Conservation (phyloP, 306 rosid species). For the Phaseolus lunatus region DNA sequence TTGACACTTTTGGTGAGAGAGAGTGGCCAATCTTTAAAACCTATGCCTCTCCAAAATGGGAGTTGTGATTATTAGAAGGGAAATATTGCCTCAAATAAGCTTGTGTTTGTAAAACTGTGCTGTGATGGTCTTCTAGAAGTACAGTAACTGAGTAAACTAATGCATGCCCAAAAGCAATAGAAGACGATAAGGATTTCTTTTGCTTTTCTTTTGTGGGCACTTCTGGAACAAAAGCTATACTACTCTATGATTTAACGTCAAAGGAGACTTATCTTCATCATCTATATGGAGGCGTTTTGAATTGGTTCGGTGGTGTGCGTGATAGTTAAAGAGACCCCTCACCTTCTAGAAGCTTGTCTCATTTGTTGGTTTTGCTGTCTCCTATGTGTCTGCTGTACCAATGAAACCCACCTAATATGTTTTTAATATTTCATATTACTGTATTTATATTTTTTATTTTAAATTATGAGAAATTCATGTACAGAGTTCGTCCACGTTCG, state of each 20-base stretch:
- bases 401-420: not conserved
- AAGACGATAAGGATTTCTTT: not conserved
- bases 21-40: conserved; percentile 24
- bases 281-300: not conserved
- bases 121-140: conserved; percentile 55
- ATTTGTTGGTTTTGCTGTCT: no score
- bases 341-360: conserved; percentile 17
- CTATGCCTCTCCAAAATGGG: conserved; percentile 1
- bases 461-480: no score
- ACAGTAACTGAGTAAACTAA: not conserved
- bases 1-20: conserved; percentile 40
- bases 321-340: not conserved
- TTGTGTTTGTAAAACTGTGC: not conserved
- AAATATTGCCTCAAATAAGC: conserved; percentile 13
- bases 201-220: not conserved
- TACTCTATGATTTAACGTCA: not conserved
- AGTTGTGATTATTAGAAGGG: not conserved
- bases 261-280: conserved; percentile 18
- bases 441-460: no score
- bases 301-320: not conserved
- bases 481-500: no score
- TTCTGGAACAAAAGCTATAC: conserved; percentile 41
- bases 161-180: not conserved
- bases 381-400: not conserved
- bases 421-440: not conserved